These are phyloP conservation scores for Paralagenidium karlingii DNA, from an alignment of 352 stramenopile genomes.

Conservation along the genomic window DNA sequence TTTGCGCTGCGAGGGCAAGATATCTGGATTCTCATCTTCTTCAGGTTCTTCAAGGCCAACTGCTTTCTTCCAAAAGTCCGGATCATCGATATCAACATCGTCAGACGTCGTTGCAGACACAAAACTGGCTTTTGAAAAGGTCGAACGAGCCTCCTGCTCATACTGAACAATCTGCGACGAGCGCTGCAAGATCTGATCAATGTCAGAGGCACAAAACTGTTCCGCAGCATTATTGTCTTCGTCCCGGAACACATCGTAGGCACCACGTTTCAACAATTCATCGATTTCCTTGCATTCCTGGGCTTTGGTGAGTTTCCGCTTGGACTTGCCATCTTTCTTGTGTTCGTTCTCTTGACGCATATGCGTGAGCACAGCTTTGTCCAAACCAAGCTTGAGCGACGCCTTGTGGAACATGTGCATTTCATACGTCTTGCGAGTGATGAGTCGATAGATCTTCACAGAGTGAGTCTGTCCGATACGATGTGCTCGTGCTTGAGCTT, in stretches of 20 bases:
- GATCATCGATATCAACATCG: conserved; percentile 97
- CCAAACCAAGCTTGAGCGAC: conserved; percentile 86
- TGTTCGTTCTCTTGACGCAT: conserved; percentile 85
- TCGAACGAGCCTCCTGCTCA: conserved; percentile 67
- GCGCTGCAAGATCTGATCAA: conserved; percentile 94
- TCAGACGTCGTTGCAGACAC: conserved; percentile 80
- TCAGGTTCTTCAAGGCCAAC: conserved; percentile 76
- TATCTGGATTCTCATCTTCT: conserved; percentile 26
- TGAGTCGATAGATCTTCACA: conserved; percentile 84
- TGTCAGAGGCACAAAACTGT: conserved; percentile 95
- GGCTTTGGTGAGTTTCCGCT: conserved; percentile 59
- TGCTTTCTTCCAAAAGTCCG: conserved; percentile 99
- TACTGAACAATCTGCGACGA: conserved; percentile 82
- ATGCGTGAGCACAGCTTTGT: conserved; percentile 86
- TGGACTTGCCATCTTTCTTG: conserved; percentile 21
- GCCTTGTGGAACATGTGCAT: conserved; percentile 93
- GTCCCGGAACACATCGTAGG: conserved; percentile 88
- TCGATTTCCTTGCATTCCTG: conserved; percentile 87
- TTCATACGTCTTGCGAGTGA: conserved; percentile 89
- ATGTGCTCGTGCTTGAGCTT: conserved; percentile 86
- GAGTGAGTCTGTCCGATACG: conserved; percentile 87
- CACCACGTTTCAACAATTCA: conserved; percentile 83
- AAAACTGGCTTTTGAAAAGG: conserved; percentile 90
- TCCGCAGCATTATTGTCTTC: conserved; percentile 79
- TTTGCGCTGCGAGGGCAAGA: conserved; percentile 68